A percentile compares a stretch with the other conserved stretches of the same genome.
These are phyloP conservation scores for Sclerotinia borealis DNA, from an alignment of 2,329 filamentous ascomycete genomes.

Conservation along the genomic window DNA sequence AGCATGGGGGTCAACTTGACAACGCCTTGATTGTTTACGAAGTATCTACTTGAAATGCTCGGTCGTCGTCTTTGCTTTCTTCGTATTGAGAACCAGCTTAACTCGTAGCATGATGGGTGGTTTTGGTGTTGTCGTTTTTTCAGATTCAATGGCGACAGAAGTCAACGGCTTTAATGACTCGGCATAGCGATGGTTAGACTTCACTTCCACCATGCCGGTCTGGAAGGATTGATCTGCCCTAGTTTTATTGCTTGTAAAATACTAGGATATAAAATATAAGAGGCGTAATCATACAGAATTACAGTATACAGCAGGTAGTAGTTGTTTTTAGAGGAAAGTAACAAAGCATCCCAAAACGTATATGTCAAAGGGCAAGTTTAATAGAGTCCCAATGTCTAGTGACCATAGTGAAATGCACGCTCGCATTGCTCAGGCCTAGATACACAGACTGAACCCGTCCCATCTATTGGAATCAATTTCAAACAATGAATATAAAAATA, in stretches of 20 bases:
- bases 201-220: slow-evolving; percentile 1
- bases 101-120: background rate
- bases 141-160: background rate
- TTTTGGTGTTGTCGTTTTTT: background rate
- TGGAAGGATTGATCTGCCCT: background rate
- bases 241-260: background rate
- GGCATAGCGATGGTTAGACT: background rate
- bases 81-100: background rate
- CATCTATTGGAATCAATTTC: background rate
- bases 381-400: no score
- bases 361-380: no score
- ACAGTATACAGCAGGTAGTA: no score
- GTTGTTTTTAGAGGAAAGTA: no score
- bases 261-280: background rate
- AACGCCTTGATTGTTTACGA: no score
- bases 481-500: background rate
- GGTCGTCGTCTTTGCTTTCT: background rate
- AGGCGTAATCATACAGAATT: no score
- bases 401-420: no score
- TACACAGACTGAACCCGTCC: background rate
- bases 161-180: background rate
- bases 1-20: background rate
- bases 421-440: background rate
- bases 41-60: no score
- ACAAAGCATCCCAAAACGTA: no score